These are phyloP conservation scores for Lepidium didymum DNA, from an alignment of 345 rosid genomes.

Conservation along the genomic window DNA sequence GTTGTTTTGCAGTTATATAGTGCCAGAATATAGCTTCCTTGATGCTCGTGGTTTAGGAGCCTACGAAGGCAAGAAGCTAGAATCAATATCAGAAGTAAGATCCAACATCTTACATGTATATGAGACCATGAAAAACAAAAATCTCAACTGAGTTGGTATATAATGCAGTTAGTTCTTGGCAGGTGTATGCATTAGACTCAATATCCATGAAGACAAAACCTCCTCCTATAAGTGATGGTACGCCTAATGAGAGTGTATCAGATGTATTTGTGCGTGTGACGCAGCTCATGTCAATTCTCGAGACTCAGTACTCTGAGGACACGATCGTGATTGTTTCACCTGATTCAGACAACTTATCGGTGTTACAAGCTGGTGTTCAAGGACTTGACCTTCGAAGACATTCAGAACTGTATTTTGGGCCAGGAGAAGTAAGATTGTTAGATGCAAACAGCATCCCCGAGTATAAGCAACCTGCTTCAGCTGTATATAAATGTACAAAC, in stretches of 20 bases:
- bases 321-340: conserved; percentile 73
- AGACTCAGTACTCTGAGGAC: conserved; percentile 82
- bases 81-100: conserved; percentile 66
- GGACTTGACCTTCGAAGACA: conserved; percentile 93
- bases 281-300: conserved; percentile 91
- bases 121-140: not conserved
- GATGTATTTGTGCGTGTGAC: conserved; percentile 91
- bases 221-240: conserved; percentile 83
- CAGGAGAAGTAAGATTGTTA: conserved; percentile 75
- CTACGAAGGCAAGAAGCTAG: conserved; percentile 78
- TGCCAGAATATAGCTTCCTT: conserved; percentile 87
- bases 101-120: not conserved
- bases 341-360: conserved; percentile 82
- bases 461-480: conserved; percentile 85
- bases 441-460: conserved; percentile 65
- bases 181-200: conserved; percentile 81
- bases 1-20: conserved; percentile 52
- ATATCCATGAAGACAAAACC: conserved; percentile 75
- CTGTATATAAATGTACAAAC: conserved; percentile 67
- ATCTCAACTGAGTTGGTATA: not conserved
- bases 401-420: conserved; percentile 58
- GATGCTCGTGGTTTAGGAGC: conserved; percentile 98
- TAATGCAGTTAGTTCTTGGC: not conserved
- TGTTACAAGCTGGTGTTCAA: conserved; percentile 74
- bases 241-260: conserved; percentile 85